Conservation (phyloP, 345 rosid species). For the Populus nigra region DNA sequence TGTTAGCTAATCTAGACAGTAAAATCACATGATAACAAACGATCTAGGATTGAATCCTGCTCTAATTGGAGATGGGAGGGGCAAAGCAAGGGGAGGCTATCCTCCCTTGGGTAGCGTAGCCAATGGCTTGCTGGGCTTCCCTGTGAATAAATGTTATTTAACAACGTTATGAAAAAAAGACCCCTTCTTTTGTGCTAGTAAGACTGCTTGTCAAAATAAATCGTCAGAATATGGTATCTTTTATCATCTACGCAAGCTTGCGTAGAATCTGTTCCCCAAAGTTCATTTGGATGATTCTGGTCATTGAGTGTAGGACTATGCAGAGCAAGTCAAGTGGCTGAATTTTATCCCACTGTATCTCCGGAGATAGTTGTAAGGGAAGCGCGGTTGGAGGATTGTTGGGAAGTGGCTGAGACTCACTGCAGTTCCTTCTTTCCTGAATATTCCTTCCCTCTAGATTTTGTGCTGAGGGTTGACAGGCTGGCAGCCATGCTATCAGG, state of each 20-base stretch:
- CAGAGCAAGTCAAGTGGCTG: conserved; percentile 78
- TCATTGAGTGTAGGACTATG: conserved; percentile 47
- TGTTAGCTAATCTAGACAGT: too few relatives aligned
- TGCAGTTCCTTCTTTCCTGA: conserved; percentile 88
- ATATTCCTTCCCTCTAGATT: conserved; percentile 78
- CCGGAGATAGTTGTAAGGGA: conserved; percentile 87
- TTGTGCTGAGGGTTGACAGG: conserved; percentile 74
- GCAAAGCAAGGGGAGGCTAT: too few relatives aligned
- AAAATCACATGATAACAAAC: too few relatives aligned
- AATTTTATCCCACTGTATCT: conserved; percentile 61
- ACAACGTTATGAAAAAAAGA: not conserved
- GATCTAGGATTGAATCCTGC: too few relatives aligned
- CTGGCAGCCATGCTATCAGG: conserved; percentile 73
- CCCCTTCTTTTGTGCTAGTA: not conserved
- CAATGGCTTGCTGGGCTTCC: not conserved
- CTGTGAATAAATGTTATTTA: not conserved
- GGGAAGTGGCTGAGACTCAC: conserved; percentile 98
- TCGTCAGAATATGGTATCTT: too few relatives aligned
- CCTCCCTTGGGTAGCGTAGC: too few relatives aligned
- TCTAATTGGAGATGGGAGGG: too few relatives aligned
- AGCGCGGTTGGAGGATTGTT: conserved; percentile 86
- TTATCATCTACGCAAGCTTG: too few relatives aligned
- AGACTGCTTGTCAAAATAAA: not conserved
- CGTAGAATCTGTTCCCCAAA: not conserved
- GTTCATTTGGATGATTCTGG: conserved; percentile 4